phyloP scores from a whole-genome alignment of 495 filamentous ascomycete species.

The Daldinia vernicosa region DNA sequence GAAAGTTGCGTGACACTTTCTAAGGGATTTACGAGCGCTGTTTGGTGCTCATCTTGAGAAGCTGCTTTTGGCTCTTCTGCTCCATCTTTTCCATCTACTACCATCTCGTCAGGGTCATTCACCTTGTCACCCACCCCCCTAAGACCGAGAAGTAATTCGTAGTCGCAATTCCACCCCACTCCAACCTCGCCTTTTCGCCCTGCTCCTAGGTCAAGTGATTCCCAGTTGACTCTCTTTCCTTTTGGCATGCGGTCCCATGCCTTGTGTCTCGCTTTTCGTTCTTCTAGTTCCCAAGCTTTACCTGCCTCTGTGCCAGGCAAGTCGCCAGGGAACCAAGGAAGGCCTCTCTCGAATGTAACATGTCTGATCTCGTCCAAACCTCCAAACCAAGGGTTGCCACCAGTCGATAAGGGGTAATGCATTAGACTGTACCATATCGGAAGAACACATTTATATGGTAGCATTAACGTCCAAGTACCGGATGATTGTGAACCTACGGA shows the following conservation, averaged over 20 bases:
- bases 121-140: slow-evolving; percentile 34
- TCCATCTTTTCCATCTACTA: slow-evolving; percentile 40
- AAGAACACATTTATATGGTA: slow-evolving; percentile 90
- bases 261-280: slow-evolving; percentile 66
- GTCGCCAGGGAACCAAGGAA: slow-evolving; percentile 88
- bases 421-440: slow-evolving; percentile 89
- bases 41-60: slow-evolving; percentile 16
- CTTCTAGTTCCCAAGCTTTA: slow-evolving; percentile 74
- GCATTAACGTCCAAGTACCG: slow-evolving; percentile 82
- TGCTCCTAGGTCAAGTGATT: slow-evolving; percentile 75
- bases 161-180: slow-evolving; percentile 87
- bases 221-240: slow-evolving; percentile 80
- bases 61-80: slow-evolving; percentile 24
- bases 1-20: slow-evolving; percentile 42
- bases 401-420: slow-evolving; percentile 83
- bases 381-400: slow-evolving; percentile 81
- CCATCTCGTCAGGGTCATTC: slow-evolving; percentile 41
- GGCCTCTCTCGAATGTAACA: slow-evolving; percentile 79
- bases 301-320: slow-evolving; percentile 85
- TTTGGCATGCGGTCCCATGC: slow-evolving; percentile 85
- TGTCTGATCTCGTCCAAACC: slow-evolving; percentile 83
- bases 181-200: slow-evolving; percentile 86
- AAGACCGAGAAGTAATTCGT: slow-evolving; percentile 67
- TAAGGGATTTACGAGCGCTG: slow-evolving; percentile 10
- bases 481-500: slow-evolving; percentile 58